Conservation (phyloP, 2,329 filamentous ascomycete genomes). For the Ceratocystis diversiconidia region DNA sequence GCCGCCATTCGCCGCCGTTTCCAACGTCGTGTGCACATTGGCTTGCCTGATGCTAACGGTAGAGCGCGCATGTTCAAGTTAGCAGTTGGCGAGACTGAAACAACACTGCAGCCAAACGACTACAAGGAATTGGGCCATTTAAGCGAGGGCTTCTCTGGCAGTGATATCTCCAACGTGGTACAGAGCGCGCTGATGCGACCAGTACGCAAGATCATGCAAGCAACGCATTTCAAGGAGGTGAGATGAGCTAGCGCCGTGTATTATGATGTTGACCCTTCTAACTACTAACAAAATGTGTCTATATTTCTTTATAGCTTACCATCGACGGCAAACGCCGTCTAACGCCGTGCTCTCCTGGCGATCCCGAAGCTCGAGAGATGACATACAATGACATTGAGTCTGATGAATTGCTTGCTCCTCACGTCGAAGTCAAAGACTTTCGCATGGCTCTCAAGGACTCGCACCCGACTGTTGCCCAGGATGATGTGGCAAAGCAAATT, state of each 20-base stretch:
- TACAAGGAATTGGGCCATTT: slow-evolving; percentile 65
- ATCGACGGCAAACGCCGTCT: slow-evolving; percentile 53
- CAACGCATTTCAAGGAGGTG: slow-evolving; percentile 94
- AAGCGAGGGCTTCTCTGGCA: slow-evolving; percentile 89
- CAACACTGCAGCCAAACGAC: slow-evolving; percentile 62
- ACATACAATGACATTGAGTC: slow-evolving; percentile 77
- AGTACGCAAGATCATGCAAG: slow-evolving; percentile 88
- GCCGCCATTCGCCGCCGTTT: slow-evolving; percentile 91
- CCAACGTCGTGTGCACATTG: slow-evolving; percentile 91
- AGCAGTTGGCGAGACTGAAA: slow-evolving; percentile 83
- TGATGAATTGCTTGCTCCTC: slow-evolving; percentile 72
- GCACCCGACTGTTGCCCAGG: slow-evolving; percentile 75
- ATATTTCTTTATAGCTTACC: slow-evolving; percentile 40
- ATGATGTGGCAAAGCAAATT: slow-evolving; percentile 68
- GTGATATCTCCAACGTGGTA: slow-evolving; percentile 89
- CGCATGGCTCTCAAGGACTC: slow-evolving; percentile 79
- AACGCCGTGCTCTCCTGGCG: slow-evolving; percentile 89
- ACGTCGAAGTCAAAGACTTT: slow-evolving; percentile 82
- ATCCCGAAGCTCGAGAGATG: slow-evolving; percentile 77
- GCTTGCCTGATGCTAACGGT: slow-evolving; percentile 72
- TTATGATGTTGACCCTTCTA: neutral
- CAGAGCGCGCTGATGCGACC: slow-evolving; percentile 97
- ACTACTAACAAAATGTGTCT: slow-evolving; percentile 10
- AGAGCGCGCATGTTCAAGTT: slow-evolving; percentile 92
- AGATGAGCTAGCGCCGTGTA: slow-evolving; percentile 19